These are phyloP conservation scores for Dioszegia crocea DNA, from an alignment of 768 basidiomycete species.

Conservation along the genomic window DNA sequence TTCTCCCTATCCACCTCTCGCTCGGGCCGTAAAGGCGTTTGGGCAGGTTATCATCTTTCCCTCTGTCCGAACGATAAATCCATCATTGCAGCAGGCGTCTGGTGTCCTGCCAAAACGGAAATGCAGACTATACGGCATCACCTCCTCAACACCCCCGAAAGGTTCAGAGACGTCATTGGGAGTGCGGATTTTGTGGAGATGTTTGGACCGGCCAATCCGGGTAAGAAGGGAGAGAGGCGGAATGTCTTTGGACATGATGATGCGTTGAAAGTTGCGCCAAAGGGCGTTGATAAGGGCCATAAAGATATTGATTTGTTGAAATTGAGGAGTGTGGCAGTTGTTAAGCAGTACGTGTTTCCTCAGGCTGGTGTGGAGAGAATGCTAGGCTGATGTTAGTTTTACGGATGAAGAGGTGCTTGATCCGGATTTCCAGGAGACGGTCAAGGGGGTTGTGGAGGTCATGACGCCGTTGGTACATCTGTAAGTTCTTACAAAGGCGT, in stretches of 20 bases:
- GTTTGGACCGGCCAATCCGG: constrained; percentile 68
- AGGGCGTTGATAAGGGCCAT: constrained; percentile 79
- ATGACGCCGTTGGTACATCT: constrained; percentile 70
- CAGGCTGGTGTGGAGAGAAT: neutral
- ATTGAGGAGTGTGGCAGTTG: constrained; percentile 70
- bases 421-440: constrained; percentile 62
- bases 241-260: constrained; percentile 85
- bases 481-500: constrained; percentile 10
- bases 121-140: constrained; percentile 72
- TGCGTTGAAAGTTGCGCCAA: constrained; percentile 84
- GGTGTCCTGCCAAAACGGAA: constrained; percentile 61
- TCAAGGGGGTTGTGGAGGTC: constrained; percentile 58
- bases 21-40: constrained; percentile 83
- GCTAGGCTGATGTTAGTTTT: constrained; percentile 56
- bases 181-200: constrained; percentile 65
- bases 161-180: constrained; percentile 65
- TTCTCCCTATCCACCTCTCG: constrained; percentile 82
- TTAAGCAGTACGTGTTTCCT: constrained; percentile 55
- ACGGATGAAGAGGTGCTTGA: constrained; percentile 67
- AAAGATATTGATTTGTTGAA: constrained; percentile 87
- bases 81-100: constrained; percentile 69
- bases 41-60: constrained; percentile 69
- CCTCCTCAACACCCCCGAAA: constrained; percentile 60
- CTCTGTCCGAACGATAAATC: constrained; percentile 58
- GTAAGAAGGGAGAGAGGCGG: constrained; percentile 59